These are phyloP conservation scores for Xylariaceae sp. DNA, from an alignment of 2,329 filamentous ascomycete species.

Conservation along the genomic window DNA sequence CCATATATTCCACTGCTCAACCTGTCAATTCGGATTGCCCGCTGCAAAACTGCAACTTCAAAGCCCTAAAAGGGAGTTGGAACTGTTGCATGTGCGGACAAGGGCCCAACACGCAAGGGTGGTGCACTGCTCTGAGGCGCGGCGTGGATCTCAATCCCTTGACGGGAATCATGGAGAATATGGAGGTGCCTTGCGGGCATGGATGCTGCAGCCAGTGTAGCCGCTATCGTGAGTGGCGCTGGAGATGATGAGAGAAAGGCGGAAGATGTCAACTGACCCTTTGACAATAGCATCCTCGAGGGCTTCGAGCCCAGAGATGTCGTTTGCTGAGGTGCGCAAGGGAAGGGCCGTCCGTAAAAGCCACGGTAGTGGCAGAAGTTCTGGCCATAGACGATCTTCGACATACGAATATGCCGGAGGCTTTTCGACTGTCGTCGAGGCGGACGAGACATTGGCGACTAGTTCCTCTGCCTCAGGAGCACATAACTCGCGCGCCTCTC, in stretches of 20 bases:
- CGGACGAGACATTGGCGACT: constrained; percentile 18
- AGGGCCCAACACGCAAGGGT: constrained; percentile 48
- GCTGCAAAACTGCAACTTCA: constrained; percentile 48
- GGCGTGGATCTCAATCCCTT: constrained; percentile 25
- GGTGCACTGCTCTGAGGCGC: constrained; percentile 42
- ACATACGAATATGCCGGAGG: constrained; percentile 24
- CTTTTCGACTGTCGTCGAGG: constrained; percentile 24
- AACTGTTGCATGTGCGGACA: constrained; percentile 49
- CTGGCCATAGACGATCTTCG: constrained; percentile 22
- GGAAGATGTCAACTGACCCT: constrained; percentile 9
- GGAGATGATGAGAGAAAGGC: neutral
- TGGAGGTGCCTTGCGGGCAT: constrained; percentile 45
- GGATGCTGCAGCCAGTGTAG: constrained; percentile 48
- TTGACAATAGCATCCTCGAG: constrained; percentile 31
- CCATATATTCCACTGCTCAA: constrained; percentile 43
- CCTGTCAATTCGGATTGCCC: constrained; percentile 42
- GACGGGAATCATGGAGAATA: constrained; percentile 31
- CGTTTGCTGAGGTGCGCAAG: constrained; percentile 36
- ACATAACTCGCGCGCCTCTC: constrained; percentile 22
- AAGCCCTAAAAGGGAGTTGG: constrained; percentile 46
- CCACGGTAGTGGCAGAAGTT: constrained; percentile 28
- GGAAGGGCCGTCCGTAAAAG: constrained; percentile 36
- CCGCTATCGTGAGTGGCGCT: constrained; percentile 37
- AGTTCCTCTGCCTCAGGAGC: constrained; percentile 17
- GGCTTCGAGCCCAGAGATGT: constrained; percentile 34